These are phyloP conservation scores for Candida maesae DNA, from an alignment of 805 yeast species.

Conservation along the genomic window DNA sequence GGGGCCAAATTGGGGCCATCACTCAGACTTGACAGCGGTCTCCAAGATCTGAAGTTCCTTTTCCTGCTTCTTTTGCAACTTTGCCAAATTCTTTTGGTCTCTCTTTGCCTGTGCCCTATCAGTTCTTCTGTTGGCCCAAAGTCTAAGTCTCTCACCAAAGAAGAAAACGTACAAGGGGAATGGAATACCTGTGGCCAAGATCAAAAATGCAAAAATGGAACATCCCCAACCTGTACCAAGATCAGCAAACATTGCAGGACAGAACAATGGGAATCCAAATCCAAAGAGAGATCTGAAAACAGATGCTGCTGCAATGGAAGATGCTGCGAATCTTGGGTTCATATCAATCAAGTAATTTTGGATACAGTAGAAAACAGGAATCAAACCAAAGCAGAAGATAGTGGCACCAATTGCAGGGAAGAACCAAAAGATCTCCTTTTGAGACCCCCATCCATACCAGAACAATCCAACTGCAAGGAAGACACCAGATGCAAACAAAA, in stretches of 20 bases:
- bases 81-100: conserved; percentile 39
- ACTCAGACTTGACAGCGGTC: neutral
- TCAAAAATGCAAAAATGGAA: conserved; percentile 56
- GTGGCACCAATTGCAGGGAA: conserved; percentile 60
- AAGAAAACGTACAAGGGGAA: conserved; percentile 55
- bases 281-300: conserved; percentile 66
- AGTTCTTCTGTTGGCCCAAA: conserved; percentile 52
- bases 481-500: conserved; percentile 46
- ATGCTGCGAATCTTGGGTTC: conserved; percentile 64
- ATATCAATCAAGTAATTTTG: conserved; percentile 69
- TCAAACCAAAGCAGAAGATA: conserved; percentile 55
- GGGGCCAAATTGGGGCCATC: too few species aligned
- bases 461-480: conserved; percentile 56
- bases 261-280: conserved; percentile 65
- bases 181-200: conserved; percentile 58
- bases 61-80: conserved; percentile 22
- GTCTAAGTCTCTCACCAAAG: conserved; percentile 54
- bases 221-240: conserved; percentile 73
- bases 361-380: conserved; percentile 64
- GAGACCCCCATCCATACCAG: conserved; percentile 73
- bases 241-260: conserved; percentile 48
- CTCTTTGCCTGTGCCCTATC: conserved; percentile 44
- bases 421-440: conserved; percentile 53
- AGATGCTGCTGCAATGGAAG: conserved; percentile 67
- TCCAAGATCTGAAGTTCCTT: conserved; percentile 11